These are phyloP conservation scores for Aspergillus sp. DNA, from an alignment of 2,329 filamentous ascomycete genomes.

Conservation along the genomic window DNA sequence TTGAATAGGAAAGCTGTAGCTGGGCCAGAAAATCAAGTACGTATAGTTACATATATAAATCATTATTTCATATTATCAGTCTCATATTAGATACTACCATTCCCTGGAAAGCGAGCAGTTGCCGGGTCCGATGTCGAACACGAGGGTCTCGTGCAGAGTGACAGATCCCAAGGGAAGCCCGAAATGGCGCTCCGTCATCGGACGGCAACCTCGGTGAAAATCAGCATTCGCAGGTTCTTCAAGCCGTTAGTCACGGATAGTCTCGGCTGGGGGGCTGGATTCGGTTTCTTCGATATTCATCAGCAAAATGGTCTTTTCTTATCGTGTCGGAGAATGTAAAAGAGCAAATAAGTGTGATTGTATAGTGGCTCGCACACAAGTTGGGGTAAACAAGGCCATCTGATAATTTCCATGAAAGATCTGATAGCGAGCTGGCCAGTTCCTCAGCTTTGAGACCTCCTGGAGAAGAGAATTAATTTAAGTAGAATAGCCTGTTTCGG, in stretches of 20 bases:
- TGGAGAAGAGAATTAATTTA: slow-evolving; percentile 6
- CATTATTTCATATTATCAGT: background rate
- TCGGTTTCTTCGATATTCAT: slow-evolving; percentile 9
- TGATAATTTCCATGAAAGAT: slow-evolving; percentile 7
- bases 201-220: slow-evolving; percentile 15
- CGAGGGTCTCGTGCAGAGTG: background rate
- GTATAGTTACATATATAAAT: too few relatives aligned
- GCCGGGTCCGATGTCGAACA: slow-evolving; percentile 11
- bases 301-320: background rate
- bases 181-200: slow-evolving; percentile 22
- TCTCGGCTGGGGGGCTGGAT: slow-evolving; percentile 18
- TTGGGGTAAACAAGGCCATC: slow-evolving; percentile 1
- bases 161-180: background rate
- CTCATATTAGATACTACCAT: background rate
- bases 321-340: background rate
- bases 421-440: slow-evolving; percentile 6
- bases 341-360: background rate
- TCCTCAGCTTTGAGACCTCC: slow-evolving; percentile 1
- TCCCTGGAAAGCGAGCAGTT: background rate
- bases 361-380: background rate
- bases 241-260: background rate
- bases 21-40: too few relatives aligned
- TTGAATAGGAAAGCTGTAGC: too few relatives aligned
- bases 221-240: background rate
- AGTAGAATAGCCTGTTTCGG: background rate